Evolutionary conservation across 164 flowering plant species (phyloP), one percentile per base, ranked within the genome.

Genomic region (Berberis vulgaris): DNA sequence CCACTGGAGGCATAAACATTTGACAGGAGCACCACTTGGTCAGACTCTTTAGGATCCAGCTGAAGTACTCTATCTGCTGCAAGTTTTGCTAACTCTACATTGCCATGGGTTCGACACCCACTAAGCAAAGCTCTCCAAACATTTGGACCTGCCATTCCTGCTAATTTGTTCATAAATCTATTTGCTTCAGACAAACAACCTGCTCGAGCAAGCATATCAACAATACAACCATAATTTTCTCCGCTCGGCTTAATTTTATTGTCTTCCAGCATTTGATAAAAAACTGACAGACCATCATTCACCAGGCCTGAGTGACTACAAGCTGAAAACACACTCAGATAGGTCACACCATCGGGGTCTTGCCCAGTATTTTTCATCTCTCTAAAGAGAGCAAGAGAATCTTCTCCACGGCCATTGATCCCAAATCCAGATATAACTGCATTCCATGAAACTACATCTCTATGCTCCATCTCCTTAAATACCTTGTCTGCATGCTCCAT

Each of bases 291-390:
- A 11, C 80, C 85, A 43, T 78, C 81, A 42, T 67, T 68, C 56
- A 76, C 63, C 72, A 82, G 49, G 10, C 74, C 82, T 1, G 78
- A 67, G 71, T 82, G 83, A 61, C 76, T 74, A 66, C 83, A 82
- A 61, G 82, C 85, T 46, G 49, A 46, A 5, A 80, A 53, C 13
- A 80, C 61, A 58, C 69, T 61, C 45, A 71, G 64, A 49, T 78
- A 76, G 7, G 82, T 74, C 2, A 65, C 69, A 50, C 63, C 52
- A 58, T 82, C 80, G 8, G 77, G 74, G 42, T 68, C 56, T 65
- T 63, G 60, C 53, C 73, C 69, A 13, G 41, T 0, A 7, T 43
- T 64, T 57, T 57, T 63, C 82, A 81, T 79, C 56, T 79, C 69
- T 54, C 66, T 62, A 45, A 67, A 77, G 39, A 81, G 71, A 41